A percentile compares a stretch with the other conserved stretches of the same genome.
Evolutionary conservation across 1,139 yeast genomes (phyloP).

Genomic region (Yamadazyma triangularis): DNA sequence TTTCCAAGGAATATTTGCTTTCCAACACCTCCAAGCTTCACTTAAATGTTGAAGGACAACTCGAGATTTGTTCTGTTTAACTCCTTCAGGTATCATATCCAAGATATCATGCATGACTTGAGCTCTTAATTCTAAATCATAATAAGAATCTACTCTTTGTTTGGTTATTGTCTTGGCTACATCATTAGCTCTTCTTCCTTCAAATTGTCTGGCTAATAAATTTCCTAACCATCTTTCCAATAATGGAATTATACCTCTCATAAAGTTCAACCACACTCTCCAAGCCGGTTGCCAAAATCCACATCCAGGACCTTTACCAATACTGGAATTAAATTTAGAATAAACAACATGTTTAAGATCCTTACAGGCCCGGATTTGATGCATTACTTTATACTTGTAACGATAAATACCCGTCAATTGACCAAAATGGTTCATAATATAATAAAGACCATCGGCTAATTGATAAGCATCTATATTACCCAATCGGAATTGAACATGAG

Average conservation of each 20-base stretch:
- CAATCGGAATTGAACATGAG: constrained; percentile 85
- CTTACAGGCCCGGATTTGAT: constrained; percentile 92
- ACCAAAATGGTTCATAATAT: constrained; percentile 87
- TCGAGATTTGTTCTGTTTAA: constrained; percentile 81
- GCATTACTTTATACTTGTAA: constrained; percentile 97
- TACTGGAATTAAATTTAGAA: constrained; percentile 68
- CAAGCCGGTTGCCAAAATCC: constrained; percentile 99
- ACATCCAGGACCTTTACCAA: constrained; percentile 98
- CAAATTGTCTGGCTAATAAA: constrained; percentile 86
- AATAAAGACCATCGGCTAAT: constrained; percentile 89
- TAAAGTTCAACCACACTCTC: constrained; percentile 92
- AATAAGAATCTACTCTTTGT: constrained; percentile 92
- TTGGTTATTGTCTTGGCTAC: constrained; percentile 92
- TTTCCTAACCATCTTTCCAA: constrained; percentile 95
- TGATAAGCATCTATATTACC: constrained; percentile 94
- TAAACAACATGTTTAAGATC: constrained; percentile 91
- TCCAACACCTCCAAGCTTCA: constrained; percentile 99
- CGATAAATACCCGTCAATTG: constrained; percentile 95
- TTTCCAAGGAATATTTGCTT: constrained; percentile 97
- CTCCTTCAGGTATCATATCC: constrained; percentile 96
- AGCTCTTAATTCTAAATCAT: constrained; percentile 88
- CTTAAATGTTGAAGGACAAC: constrained; percentile 89
- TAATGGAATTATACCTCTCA: constrained; percentile 90
- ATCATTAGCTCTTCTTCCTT: constrained; percentile 90
- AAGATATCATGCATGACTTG: constrained; percentile 93